phyloP scores from a whole-genome alignment of 345 rosid species.

The Murraya koenigii region DNA sequence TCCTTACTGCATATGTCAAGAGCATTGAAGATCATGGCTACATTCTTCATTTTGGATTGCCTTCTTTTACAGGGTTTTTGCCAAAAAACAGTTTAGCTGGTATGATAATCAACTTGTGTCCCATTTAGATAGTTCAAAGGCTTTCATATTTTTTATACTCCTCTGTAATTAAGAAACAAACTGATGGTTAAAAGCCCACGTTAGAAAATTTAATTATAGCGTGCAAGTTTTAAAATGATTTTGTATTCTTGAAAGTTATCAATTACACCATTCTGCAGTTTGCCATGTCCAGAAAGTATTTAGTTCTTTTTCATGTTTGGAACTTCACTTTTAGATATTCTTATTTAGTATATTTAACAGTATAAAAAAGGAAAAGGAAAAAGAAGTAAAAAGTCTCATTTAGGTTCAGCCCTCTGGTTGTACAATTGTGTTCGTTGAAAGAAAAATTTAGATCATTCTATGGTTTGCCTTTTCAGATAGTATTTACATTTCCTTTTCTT shows the following conservation, averaged over 20 bases:
- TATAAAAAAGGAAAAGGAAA: too few species aligned
- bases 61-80: conserved; percentile 79
- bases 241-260: neutral
- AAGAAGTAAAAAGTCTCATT: neutral
- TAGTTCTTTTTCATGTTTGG: neutral
- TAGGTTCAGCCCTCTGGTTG: neutral
- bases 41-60: conserved; percentile 83
- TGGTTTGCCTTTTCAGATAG: neutral
- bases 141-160: neutral
- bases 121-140: neutral
- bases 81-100: conserved; percentile 54
- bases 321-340: neutral
- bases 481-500: neutral
- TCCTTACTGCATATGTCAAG: conserved; percentile 67
- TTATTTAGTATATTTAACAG: neutral
- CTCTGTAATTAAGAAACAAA: neutral
- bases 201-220: neutral
- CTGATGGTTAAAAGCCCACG: neutral
- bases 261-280: neutral
- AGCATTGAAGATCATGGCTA: conserved; percentile 97
- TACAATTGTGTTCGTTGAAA: neutral
- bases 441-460: neutral
- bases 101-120: conserved; percentile 11
- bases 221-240: neutral
- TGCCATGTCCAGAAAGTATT: neutral